A percentile compares a stretch with the other conserved stretches of the same genome.
Conservation (phyloP, 1,284 basidiomycete species). For the Tilletia indica region DNA sequence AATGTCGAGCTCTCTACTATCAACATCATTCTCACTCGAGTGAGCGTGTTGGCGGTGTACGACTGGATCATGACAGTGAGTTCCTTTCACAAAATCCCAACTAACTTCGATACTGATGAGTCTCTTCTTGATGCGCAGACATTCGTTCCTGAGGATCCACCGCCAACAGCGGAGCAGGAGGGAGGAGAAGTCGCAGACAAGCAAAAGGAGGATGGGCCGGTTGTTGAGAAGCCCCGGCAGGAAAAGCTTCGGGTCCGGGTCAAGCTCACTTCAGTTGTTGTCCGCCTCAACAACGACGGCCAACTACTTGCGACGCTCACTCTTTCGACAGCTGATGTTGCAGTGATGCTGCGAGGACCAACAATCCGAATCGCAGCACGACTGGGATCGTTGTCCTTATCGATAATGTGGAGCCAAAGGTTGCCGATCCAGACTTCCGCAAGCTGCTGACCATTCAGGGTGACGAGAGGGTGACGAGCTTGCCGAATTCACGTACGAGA, state of each 20-base stretch:
- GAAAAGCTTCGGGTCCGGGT: conserved; percentile 80
- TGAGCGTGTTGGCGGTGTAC: conserved; percentile 86
- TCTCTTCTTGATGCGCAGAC: neutral
- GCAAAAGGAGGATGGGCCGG: conserved; percentile 26
- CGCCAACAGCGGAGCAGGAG: neutral
- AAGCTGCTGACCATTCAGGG: conserved; percentile 92
- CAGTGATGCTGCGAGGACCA: conserved; percentile 71
- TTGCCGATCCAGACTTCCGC: conserved; percentile 68
- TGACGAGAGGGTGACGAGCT: too few species aligned
- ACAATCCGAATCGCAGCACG: conserved; percentile 79
- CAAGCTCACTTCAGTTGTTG: conserved; percentile 80
- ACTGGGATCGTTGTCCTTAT: conserved; percentile 79
- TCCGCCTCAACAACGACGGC: conserved; percentile 77
- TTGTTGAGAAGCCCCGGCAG: conserved; percentile 28
- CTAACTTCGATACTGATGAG: neutral
- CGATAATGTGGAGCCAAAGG: conserved; percentile 68
- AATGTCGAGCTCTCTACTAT: conserved; percentile 89
- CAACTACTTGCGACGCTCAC: conserved; percentile 78
- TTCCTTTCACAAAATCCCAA: conserved; percentile 13
- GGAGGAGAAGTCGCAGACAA: neutral
- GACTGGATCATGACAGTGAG: conserved; percentile 99
- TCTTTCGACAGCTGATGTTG: conserved; percentile 85
- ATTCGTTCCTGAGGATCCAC: conserved; percentile 14
- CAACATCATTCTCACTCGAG: conserved; percentile 82
- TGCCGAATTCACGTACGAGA: conserved; percentile 92